These are phyloP conservation scores for Lagenidium giganteum DNA, from an alignment of 352 stramenopile genomes.

Conservation along the genomic window DNA sequence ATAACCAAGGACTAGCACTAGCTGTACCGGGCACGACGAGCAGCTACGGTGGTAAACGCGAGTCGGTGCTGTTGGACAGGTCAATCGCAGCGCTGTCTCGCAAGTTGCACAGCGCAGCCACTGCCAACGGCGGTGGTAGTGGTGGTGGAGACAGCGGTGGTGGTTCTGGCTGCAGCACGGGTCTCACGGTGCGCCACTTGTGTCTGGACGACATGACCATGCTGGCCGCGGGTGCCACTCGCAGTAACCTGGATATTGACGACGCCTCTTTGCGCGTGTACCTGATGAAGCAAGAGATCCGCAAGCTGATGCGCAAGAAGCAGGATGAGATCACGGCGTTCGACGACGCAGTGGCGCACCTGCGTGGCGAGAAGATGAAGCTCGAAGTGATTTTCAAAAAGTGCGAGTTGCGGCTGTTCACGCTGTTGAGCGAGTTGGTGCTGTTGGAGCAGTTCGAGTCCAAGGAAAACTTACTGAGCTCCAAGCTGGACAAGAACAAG, in stretches of 20 bases:
- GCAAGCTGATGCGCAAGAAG: conserved; percentile 58
- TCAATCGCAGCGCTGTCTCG: conserved; percentile 13
- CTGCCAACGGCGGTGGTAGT: background rate
- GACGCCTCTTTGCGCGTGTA: conserved; percentile 41
- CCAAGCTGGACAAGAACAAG: conserved; percentile 82
- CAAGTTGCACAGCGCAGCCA: background rate
- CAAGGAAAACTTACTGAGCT: conserved; percentile 84
- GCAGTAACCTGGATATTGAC: conserved; percentile 31
- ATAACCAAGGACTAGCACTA: too few relatives aligned
- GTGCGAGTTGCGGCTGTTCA: conserved; percentile 85
- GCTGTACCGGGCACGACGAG: too few relatives aligned
- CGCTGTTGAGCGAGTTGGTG: conserved; percentile 77
- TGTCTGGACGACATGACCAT: conserved; percentile 1
- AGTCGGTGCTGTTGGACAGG: conserved; percentile 4
- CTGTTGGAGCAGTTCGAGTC: conserved; percentile 90
- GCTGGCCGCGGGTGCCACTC: background rate
- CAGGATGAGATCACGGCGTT: conserved; percentile 69
- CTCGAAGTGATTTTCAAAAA: conserved; percentile 88
- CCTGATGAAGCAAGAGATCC: conserved; percentile 60
- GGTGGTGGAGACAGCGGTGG: background rate
- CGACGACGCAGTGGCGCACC: conserved; percentile 84
- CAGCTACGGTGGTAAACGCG: too few relatives aligned
- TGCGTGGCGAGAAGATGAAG: conserved; percentile 81
- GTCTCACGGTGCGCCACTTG: conserved; percentile 11
- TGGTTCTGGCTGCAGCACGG: background rate